Conservation (phyloP, 768 basidiomycete genomes). For the Clitopilus passeckerianus region DNA sequence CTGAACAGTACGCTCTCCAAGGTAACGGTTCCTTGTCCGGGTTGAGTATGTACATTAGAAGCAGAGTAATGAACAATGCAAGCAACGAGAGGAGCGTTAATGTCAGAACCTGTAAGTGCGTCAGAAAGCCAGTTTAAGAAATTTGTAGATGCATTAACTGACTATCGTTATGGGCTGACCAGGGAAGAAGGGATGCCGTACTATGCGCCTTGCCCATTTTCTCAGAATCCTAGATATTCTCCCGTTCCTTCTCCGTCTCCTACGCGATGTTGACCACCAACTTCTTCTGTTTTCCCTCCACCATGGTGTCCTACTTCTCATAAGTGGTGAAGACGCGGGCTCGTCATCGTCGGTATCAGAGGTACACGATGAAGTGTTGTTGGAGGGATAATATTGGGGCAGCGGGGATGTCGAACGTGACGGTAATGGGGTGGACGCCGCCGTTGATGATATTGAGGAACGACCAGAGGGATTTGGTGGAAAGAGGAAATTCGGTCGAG, state of each 20-base stretch:
- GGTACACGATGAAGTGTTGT: constrained; percentile 45
- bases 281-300: constrained; percentile 41
- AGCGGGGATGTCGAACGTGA: constrained; percentile 61
- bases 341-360: constrained; percentile 68
- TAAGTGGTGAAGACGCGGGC: constrained; percentile 41
- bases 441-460: constrained; percentile 35
- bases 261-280: constrained; percentile 54
- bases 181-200: constrained; percentile 75
- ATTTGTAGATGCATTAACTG: constrained; percentile 23
- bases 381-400: constrained; percentile 45
- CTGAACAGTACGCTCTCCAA: constrained; percentile 90
- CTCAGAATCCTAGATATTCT: constrained; percentile 45
- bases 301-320: constrained; percentile 28
- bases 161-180: constrained; percentile 80
- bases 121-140: not conserved
- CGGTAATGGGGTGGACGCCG: constrained; percentile 48
- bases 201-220: constrained; percentile 47
- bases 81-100: constrained; percentile 76
- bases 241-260: constrained; percentile 48
- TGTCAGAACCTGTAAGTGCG: constrained; percentile 49
- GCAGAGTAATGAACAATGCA: constrained; percentile 77
- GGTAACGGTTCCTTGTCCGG: constrained; percentile 94
- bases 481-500: constrained; percentile 25
- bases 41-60: constrained; percentile 89
- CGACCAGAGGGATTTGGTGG: constrained; percentile 31